These are phyloP conservation scores for Scenedesmus sp. DNA, from an alignment of 163 green algal species.

Conservation along the genomic window DNA sequence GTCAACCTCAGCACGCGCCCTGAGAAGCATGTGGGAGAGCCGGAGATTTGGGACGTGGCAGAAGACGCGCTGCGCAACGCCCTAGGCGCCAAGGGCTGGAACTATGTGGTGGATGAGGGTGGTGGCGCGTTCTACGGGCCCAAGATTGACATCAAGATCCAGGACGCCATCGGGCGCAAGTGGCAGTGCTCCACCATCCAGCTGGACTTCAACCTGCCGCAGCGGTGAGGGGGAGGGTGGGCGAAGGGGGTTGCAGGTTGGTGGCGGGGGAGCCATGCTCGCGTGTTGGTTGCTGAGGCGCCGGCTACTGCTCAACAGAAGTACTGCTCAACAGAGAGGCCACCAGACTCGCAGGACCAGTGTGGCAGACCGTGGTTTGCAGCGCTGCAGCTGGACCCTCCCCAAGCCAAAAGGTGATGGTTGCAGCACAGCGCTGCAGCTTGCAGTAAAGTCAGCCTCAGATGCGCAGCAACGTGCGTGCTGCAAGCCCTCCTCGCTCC, in stretches of 20 bases:
- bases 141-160: slow-evolving; percentile 99
- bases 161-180: slow-evolving; percentile 96
- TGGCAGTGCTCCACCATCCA: slow-evolving; percentile 99
- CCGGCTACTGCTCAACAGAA: too few species aligned
- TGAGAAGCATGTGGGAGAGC: slow-evolving; percentile 92
- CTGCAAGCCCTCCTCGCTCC: not conserved
- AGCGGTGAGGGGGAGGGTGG: slow-evolving; percentile 65
- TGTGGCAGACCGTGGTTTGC: too few species aligned
- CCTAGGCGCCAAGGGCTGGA: slow-evolving; percentile 88
- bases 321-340: too few species aligned
- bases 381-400: too few species aligned
- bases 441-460: not conserved
- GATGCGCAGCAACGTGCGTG: not conserved
- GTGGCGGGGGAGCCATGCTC: too few species aligned
- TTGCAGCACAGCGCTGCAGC: not conserved
- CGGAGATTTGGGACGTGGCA: slow-evolving; percentile 91
- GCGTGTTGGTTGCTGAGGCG: not conserved
- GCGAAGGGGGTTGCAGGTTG: not conserved
- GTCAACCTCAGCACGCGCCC: slow-evolving; percentile 91
- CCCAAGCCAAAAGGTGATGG: not conserved
- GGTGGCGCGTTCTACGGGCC: slow-evolving; percentile 98
- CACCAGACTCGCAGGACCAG: too few species aligned
- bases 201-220: slow-evolving; percentile 99
- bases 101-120: slow-evolving; percentile 81
- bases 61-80: slow-evolving; percentile 86